A percentile compares a stretch with the other conserved stretches of the same genome.
Conservation (phyloP, 805 yeast species). For the Pichia deserticola region DNA sequence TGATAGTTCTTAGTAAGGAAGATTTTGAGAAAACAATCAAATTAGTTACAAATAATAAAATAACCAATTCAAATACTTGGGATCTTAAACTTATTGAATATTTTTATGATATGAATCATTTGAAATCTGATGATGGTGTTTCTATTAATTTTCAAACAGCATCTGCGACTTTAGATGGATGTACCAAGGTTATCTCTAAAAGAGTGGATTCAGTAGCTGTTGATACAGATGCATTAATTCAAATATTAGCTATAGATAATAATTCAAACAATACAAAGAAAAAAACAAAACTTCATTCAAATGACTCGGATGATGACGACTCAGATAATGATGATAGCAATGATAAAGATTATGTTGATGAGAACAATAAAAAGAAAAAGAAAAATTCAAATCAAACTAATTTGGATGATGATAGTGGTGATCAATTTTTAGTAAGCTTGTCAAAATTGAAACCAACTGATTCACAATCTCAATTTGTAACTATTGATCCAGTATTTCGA, state of each 20-base stretch:
- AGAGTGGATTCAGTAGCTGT: constrained; percentile 37
- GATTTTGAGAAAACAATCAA: constrained; percentile 22
- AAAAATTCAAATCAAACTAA: constrained; percentile 22
- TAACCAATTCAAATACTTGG: constrained; percentile 44
- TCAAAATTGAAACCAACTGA: constrained; percentile 1
- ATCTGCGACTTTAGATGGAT: constrained; percentile 46
- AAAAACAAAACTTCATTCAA: not conserved
- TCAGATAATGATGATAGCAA: constrained; percentile 21
- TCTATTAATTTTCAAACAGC: constrained; percentile 39
- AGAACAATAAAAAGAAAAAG: constrained; percentile 18
- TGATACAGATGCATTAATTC: constrained; percentile 34
- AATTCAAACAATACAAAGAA: constrained; percentile 15
- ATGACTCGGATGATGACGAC: constrained; percentile 9
- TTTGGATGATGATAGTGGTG: constrained; percentile 10
- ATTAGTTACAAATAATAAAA: constrained; percentile 32
- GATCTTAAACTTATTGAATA: constrained; percentile 44
- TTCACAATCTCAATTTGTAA: constrained; percentile 1
- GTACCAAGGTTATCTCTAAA: constrained; percentile 42
- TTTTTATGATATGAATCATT: constrained; percentile 42
- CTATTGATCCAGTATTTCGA: constrained; percentile 66
- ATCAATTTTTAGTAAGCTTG: not conserved
- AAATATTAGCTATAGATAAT: constrained; percentile 49
- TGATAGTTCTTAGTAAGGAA: constrained; percentile 1
- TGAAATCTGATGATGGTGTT: constrained; percentile 34
- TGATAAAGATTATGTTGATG: constrained; percentile 8